Evolutionary conservation across 73 alveolate genomes (phyloP).

Genomic region (Stentor coeruleus): DNA sequence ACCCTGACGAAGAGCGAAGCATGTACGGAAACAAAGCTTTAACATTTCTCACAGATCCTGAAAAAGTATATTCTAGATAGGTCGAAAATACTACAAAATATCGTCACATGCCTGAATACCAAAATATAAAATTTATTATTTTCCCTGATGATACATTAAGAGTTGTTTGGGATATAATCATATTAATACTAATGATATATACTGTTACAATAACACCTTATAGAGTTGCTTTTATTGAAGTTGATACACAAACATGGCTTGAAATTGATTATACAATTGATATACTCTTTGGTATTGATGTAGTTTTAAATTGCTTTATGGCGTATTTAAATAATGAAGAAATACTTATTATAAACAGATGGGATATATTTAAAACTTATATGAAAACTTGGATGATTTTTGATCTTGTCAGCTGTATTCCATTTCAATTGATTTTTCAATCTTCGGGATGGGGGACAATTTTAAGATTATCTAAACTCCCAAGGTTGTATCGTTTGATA

Average conservation of each 20-base stretch:
- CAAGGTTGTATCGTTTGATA: conserved; percentile 51
- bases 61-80: background rate
- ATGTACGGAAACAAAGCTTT: background rate
- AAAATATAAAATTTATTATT: conserved; percentile 13
- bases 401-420: background rate
- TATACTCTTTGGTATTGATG: background rate
- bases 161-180: conserved; percentile 51
- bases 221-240: conserved; percentile 40
- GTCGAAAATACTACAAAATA: background rate
- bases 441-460: conserved; percentile 5
- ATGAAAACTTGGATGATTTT: conserved; percentile 15
- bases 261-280: conserved; percentile 9
- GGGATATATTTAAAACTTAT: background rate
- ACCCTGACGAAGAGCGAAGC: background rate
- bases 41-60: background rate
- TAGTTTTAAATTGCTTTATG: background rate
- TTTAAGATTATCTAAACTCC: conserved; percentile 39
- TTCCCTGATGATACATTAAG: conserved; percentile 57
- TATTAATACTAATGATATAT: conserved; percentile 39
- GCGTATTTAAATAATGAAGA: background rate
- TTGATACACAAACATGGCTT: conserved; percentile 22
- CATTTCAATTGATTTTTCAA: background rate
- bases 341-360: background rate
- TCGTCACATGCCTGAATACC: background rate
- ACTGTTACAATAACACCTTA: conserved; percentile 57